phyloP scores from a whole-genome alignment of 2,329 filamentous ascomycete species.

The Pseudocercospora musae region DNA sequence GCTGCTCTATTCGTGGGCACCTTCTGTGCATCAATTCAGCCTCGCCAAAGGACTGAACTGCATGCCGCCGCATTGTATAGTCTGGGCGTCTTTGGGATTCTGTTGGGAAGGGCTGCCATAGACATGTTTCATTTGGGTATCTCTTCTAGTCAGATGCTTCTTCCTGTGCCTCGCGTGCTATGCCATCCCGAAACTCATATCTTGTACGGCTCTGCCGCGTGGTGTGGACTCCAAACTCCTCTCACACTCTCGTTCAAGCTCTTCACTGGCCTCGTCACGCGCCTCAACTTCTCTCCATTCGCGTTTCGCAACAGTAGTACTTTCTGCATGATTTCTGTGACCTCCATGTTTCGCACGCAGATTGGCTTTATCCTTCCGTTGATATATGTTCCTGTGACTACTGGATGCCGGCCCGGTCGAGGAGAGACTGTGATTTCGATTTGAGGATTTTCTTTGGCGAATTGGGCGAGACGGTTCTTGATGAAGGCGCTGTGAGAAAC shows the following conservation, averaged over 20 bases:
- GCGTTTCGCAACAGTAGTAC: slow-evolving; percentile 68
- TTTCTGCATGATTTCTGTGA: slow-evolving; percentile 77
- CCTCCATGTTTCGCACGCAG: slow-evolving; percentile 82
- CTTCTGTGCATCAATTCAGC: not conserved
- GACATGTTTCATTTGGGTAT: not conserved
- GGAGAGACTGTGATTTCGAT: slow-evolving; percentile 92
- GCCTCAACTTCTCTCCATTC: slow-evolving; percentile 69
- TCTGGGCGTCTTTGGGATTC: not conserved
- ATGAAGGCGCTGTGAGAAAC: slow-evolving; percentile 66
- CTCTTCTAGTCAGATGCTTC: not conserved
- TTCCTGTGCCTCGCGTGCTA: not conserved
- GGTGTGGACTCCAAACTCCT: slow-evolving; percentile 63
- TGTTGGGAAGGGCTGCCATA: not conserved
- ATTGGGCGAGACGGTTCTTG: slow-evolving; percentile 68
- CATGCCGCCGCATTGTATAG: not conserved
- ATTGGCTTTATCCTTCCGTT: slow-evolving; percentile 83
- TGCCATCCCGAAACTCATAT: slow-evolving; percentile 37
- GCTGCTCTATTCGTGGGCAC: not conserved
- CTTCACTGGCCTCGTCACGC: slow-evolving; percentile 56
- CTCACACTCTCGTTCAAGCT: slow-evolving; percentile 63
- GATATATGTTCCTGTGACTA: slow-evolving; percentile 87
- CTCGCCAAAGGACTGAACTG: not conserved
- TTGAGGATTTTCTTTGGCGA: slow-evolving; percentile 77
- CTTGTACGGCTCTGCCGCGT: slow-evolving; percentile 50
- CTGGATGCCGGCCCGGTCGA: slow-evolving; percentile 82